phyloP scores from a whole-genome alignment of 1,284 basidiomycete genomes.

The Porogramme epimiltina region DNA sequence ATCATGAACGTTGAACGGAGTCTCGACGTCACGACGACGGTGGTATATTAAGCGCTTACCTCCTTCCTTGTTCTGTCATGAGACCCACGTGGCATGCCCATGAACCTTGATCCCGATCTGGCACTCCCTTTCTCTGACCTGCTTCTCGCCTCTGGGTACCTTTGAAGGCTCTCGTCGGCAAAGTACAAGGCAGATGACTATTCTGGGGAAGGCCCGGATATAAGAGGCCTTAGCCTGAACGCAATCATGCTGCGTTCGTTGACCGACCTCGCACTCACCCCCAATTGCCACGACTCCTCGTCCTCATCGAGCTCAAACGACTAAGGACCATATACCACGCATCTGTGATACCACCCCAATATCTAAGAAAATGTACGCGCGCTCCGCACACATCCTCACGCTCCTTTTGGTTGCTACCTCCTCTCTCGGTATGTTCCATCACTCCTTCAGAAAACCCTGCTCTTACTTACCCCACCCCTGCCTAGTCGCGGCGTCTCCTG shows the following conservation, averaged over 20 bases:
- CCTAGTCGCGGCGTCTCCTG: constrained; percentile 13
- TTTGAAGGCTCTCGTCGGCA: background rate
- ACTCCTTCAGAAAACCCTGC: no score
- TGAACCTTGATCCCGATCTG: background rate
- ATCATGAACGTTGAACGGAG: no score
- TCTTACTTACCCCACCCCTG: no score
- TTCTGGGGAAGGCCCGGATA: background rate
- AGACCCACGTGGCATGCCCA: no score
- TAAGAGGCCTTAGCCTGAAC: background rate
- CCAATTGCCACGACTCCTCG: background rate
- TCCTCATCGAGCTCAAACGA: background rate
- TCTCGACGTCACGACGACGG: no score
- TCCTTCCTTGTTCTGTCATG: no score
- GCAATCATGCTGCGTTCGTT: constrained; percentile 9
- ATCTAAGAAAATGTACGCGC: constrained; percentile 8
- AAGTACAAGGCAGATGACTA: background rate
- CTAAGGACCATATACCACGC: background rate
- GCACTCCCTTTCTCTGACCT: constrained; percentile 1
- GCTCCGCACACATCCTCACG: constrained; percentile 9
- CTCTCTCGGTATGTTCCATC: constrained; percentile 11
- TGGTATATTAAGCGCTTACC: no score
- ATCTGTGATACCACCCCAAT: constrained; percentile 8
- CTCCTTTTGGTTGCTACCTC: constrained; percentile 15
- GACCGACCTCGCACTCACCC: constrained; percentile 10
- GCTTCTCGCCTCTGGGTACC: background rate